Conservation (phyloP, 306 rosid species). For the Cicer arietinum region DNA sequence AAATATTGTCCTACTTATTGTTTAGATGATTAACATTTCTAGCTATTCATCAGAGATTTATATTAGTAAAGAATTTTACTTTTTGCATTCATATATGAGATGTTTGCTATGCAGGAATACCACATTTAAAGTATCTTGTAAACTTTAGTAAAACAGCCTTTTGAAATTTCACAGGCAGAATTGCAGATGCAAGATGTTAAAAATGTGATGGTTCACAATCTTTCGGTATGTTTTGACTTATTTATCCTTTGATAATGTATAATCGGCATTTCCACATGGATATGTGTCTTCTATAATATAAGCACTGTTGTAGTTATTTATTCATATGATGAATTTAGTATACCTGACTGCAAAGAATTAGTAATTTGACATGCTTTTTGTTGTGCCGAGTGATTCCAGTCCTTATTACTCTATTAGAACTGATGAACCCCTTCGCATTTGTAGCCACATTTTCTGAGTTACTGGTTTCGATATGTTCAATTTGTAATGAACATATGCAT, state of each 20-base stretch:
- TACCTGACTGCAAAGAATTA: neutral
- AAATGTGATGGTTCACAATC: conserved; percentile 83
- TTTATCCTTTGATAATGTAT: conserved; percentile 29
- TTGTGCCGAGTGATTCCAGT: conserved; percentile 2
- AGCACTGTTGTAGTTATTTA: conserved; percentile 20
- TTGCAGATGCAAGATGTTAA: conserved; percentile 89
- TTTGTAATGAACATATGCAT: neutral
- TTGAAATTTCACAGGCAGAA: conserved; percentile 75
- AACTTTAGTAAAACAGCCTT: conserved; percentile 12
- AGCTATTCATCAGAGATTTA: neutral
- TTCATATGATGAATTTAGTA: neutral
- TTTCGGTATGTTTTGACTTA: conserved; percentile 68
- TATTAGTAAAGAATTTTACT: neutral
- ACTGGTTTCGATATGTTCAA: neutral
- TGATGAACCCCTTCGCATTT: conserved; percentile 31
- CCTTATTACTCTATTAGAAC: conserved; percentile 12
- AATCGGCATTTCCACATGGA: neutral
- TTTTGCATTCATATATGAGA: neutral
- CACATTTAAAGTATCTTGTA: conserved; percentile 13
- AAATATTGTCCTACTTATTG: neutral
- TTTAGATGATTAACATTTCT: conserved; percentile 22
- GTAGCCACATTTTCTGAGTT: conserved; percentile 16
- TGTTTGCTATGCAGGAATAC: conserved; percentile 11
- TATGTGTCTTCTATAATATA: conserved; percentile 16
- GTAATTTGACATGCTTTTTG: conserved; percentile 15